Evolutionary conservation across 495 filamentous ascomycete genomes (phyloP), one percentile per base, ranked within the genome.

Genomic region (Podospora bellae-mahoneyi): DNA sequence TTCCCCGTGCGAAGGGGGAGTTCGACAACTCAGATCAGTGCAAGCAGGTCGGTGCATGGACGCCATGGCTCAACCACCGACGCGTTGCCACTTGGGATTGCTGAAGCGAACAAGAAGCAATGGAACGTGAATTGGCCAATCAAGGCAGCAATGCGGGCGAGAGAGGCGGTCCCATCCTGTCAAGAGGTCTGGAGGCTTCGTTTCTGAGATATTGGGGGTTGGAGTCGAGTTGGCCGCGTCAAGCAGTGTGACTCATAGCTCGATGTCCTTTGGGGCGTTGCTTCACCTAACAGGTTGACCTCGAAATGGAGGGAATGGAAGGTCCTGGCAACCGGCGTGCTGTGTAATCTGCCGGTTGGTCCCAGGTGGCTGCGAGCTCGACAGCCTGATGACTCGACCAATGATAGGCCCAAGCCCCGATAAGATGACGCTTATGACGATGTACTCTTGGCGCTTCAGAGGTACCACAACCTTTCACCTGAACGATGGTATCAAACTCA

Each of bases 71-170:
- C 61, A 54, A 66, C 55, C 62, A 39, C 62, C 48, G 34, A 64
- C 27, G 61, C 65, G 63, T 67, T 69, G 70, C 66, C 64, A 68
- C 68, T 68, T 72, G 68, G 62, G 60, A 68, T 57, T 60, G 62
- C 66, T 62, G 63, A 62, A 67, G 27, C 65, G 62, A 68, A 23
- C 63, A 34, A 66, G 32, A 68, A 67, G 61, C 74, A 69, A 69
- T 69, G 66, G 26, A 65, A 69, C 66, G 66, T 59, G 67, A 73
- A 76, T 74, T 76, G 74, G 68, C 74, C 73, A 76, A 76, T 76
- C 59, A 72, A 23, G 44, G 16, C 15, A 16, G 9, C 5, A 19
- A 53, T 56, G 67, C 65, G 62, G 69, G 39, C 55, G 67, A 59
- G 68, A 54, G 66, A 73, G 70, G 69, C 67, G 67, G 66, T 67